Evolutionary conservation across 768 basidiomycete species (phyloP).

Genomic region (Tricholomella constricta): DNA sequence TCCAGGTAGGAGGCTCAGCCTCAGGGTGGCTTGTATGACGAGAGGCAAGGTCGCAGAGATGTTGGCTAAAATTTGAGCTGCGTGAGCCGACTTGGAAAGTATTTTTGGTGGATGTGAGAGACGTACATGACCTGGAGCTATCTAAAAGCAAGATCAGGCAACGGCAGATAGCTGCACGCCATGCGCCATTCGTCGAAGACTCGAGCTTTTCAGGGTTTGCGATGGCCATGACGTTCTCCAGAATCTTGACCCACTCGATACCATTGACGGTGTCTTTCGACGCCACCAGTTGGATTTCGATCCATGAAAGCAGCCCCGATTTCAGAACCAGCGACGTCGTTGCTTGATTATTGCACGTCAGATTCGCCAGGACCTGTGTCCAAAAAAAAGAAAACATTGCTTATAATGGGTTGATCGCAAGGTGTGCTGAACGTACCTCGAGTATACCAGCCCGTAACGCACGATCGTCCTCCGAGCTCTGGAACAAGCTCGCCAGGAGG

Average conservation of each 20-base stretch:
- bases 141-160: conserved; percentile 49
- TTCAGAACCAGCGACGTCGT: conserved; percentile 71
- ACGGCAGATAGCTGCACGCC: conserved; percentile 56
- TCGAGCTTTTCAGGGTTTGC: conserved; percentile 55
- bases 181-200: conserved; percentile 55
- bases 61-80: conserved; percentile 5
- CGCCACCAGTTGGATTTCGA: conserved; percentile 66
- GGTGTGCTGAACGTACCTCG: conserved; percentile 64
- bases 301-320: conserved; percentile 77
- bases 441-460: conserved; percentile 59
- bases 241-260: conserved; percentile 63
- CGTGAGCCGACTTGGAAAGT: neutral
- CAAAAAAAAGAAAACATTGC: too few relatives aligned
- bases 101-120: too few relatives aligned
- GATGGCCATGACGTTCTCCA: conserved; percentile 62
- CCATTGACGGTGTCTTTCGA: conserved; percentile 40
- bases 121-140: conserved; percentile 28
- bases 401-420: too few relatives aligned
- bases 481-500: conserved; percentile 79
- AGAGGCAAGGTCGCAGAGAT: conserved; percentile 19
- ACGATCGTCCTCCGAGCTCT: conserved; percentile 58
- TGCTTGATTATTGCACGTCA: conserved; percentile 72
- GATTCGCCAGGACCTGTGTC: conserved; percentile 67
- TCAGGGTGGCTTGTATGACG: conserved; percentile 32
- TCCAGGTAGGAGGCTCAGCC: conserved; percentile 37